A percentile compares a stretch with the other conserved stretches of the same genome.
phyloP scores from a whole-genome alignment of 768 basidiomycete genomes.

The Agrocybe praecox region DNA sequence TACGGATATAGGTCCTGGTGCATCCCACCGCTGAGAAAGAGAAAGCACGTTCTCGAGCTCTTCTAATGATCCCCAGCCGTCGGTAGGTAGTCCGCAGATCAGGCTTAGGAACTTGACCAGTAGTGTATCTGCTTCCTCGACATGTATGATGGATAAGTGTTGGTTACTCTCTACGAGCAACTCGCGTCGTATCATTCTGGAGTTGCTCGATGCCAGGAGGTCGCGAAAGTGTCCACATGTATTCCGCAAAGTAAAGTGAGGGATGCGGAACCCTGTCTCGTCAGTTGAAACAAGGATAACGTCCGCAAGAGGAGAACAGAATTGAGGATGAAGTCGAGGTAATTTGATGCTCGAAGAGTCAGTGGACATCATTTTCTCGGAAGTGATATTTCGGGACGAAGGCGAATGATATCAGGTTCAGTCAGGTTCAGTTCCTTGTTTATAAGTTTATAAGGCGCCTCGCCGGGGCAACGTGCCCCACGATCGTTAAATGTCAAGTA shows the following conservation, averaged over 20 bases:
- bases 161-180: neutral
- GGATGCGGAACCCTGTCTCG: slow-evolving; percentile 53
- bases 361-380: slow-evolving; percentile 19
- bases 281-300: slow-evolving; percentile 43
- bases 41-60: slow-evolving; percentile 38
- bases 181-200: neutral
- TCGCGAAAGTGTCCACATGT: slow-evolving; percentile 62
- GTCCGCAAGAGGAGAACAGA: slow-evolving; percentile 36
- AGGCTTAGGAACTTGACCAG: slow-evolving; percentile 42
- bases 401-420: no score
- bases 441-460: neutral
- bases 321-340: slow-evolving; percentile 29
- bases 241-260: slow-evolving; percentile 56
- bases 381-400: neutral
- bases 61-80: slow-evolving; percentile 41
- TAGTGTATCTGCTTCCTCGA: slow-evolving; percentile 37
- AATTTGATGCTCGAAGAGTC: slow-evolving; percentile 11
- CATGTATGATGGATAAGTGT: slow-evolving; percentile 20
- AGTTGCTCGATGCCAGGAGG: slow-evolving; percentile 24
- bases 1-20: slow-evolving; percentile 43
- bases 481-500: neutral
- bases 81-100: slow-evolving; percentile 41
- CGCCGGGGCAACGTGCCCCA: neutral
- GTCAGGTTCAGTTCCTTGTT: neutral
- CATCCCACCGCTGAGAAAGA: slow-evolving; percentile 49